Evolutionary conservation across 768 basidiomycete species (phyloP), one percentile per base, ranked within the genome.

Genomic region (Termitomyces eurrhizus): DNA sequence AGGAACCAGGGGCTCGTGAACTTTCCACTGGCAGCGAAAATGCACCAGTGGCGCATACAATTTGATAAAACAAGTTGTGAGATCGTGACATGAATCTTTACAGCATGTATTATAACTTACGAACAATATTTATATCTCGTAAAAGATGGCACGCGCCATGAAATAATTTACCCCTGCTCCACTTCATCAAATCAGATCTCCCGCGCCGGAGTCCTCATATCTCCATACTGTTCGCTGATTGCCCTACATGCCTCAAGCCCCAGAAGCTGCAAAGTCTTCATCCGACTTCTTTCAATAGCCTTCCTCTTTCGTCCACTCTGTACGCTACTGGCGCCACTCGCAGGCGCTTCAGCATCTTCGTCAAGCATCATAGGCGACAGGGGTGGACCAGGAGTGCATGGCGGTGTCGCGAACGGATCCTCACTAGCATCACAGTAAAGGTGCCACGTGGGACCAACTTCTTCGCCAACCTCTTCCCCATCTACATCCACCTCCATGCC

Each of bases 351-450:
- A 11, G 16, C 41, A 33, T 44, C 39, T 11, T 24, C 32, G 37
- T 62, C 58, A 7, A 42, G n/a, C 49, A 49, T 45, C 13, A 52
- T 52, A 1, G 55, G 44, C 11, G 49, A 61, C 33, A 62, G 39
- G 44, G 54, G 63, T 44, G 35, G 7, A 4, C 32, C 36, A n/a
- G 63, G 63, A 8, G 63, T 57, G 48, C 36, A 9, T 36, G 55
- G 61, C 21, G 62, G 64, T 8, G 64, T 65, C 33, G 42, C 51
- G 29, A 65, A 65, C 18, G 62, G 61, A 49, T 65, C 24, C 14
- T 53, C 52, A 53, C 24, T 39, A 24, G 26, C 52, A 14, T 45
- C 39, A 7, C 42, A 32, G 26, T 21, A 44, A 29, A 64, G 33
- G 32, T 58, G 51, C 36, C 61, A 57, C 5, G 44, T 54, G 24